A percentile compares a stretch with the other conserved stretches of the same genome.
phyloP scores from a whole-genome alignment of 2,329 filamentous ascomycete genomes.

The Trichocomaceae sp. region DNA sequence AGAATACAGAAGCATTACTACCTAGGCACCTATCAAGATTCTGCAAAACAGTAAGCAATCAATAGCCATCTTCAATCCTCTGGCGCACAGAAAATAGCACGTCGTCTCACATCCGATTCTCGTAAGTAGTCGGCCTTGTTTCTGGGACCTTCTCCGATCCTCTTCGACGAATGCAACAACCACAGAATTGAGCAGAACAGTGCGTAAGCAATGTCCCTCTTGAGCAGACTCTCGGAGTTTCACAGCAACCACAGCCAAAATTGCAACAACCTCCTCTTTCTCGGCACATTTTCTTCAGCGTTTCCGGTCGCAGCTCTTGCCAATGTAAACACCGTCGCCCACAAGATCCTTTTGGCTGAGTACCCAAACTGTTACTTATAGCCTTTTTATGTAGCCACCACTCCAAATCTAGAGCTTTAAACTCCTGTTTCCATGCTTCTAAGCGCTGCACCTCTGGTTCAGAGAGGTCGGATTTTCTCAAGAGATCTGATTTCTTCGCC shows the following conservation, averaged over 20 bases:
- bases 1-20: too few relatives aligned
- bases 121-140: neutral
- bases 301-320: neutral
- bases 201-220: slow-evolving; percentile 1
- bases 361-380: neutral
- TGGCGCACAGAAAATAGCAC: neutral
- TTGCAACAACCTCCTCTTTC: slow-evolving; percentile 10
- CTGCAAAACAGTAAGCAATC: neutral
- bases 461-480: neutral
- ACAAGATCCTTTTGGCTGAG: slow-evolving; percentile 5
- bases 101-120: neutral
- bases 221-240: neutral
- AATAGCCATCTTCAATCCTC: neutral
- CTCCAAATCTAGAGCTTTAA: slow-evolving; percentile 4
- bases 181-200: slow-evolving; percentile 10
- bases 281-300: neutral
- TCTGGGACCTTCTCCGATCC: slow-evolving; percentile 1
- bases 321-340: neutral
- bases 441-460: neutral
- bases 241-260: slow-evolving; percentile 9
- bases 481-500: slow-evolving; percentile 1
- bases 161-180: slow-evolving; percentile 12
- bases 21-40: too few relatives aligned
- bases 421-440: neutral
- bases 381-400: slow-evolving; percentile 6